Percentiles rank a stretch among this genome's conserved stretches.
Conservation (phyloP, 805 yeast species). For the Starmerella stellata region DNA sequence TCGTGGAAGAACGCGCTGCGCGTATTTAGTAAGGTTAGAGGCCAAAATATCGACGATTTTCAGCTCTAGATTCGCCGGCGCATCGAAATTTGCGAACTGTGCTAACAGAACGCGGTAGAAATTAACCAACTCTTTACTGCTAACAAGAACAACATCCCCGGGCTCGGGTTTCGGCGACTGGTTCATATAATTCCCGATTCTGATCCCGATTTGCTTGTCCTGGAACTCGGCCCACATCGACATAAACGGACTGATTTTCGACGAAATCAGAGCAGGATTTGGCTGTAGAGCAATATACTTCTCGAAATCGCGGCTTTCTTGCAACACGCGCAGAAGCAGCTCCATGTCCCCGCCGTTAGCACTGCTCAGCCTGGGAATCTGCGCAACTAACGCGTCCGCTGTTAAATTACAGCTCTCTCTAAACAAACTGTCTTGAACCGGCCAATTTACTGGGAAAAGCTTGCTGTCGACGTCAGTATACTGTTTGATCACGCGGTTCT, state of each 20-base stretch:
- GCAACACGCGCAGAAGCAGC: conserved; percentile 46
- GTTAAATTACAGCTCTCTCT: conserved; percentile 51
- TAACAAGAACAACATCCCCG: conserved; percentile 45
- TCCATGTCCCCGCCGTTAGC: conserved; percentile 32
- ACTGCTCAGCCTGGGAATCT: conserved; percentile 28
- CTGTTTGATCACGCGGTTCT: conserved; percentile 39
- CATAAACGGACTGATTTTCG: conserved; percentile 69
- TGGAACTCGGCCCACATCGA: conserved; percentile 77
- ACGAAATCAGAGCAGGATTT: conserved; percentile 39
- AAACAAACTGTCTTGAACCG: conserved; percentile 43
- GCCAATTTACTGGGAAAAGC: conserved; percentile 58
- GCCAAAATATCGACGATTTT: conserved; percentile 43
- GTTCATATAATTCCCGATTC: conserved; percentile 36
- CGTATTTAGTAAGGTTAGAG: conserved; percentile 45
- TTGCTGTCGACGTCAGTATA: conserved; percentile 31
- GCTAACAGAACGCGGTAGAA: conserved; percentile 52
- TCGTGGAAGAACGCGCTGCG: conserved; percentile 30
- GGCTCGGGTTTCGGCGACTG: conserved; percentile 25
- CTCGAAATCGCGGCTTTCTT: conserved; percentile 73
- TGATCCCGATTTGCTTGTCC: conserved; percentile 36
- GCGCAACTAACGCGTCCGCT: conserved; percentile 40
- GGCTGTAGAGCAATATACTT: conserved; percentile 29
- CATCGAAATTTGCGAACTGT: conserved; percentile 45
- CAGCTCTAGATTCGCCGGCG: conserved; percentile 23
- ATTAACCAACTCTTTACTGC: conserved; percentile 75